Evolutionary conservation across 2,329 filamentous ascomycete species (phyloP).

Genomic region (Penicillium sp.): DNA sequence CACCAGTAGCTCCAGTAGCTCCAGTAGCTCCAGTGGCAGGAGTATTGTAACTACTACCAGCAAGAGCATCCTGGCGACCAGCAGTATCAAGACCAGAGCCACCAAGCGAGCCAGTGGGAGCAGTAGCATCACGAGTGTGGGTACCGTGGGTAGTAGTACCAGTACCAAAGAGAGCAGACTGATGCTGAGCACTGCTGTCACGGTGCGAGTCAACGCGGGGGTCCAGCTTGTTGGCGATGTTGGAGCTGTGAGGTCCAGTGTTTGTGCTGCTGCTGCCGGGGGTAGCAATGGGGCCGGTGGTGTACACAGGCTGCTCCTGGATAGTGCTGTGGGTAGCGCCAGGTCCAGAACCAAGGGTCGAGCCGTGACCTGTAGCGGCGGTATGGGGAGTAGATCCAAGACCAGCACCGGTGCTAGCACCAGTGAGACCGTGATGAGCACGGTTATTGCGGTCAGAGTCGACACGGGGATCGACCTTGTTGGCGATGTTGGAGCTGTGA

Average conservation of each 20-base stretch:
- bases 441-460: constrained; percentile 6
- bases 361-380: constrained; percentile 7
- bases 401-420: not conserved
- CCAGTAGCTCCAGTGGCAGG: not conserved
- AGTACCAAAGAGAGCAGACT: not conserved
- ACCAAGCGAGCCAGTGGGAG: not conserved
- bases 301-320: too few species aligned
- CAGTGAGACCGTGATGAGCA: constrained; percentile 1
- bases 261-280: constrained; percentile 16
- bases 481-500: not conserved
- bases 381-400: not conserved
- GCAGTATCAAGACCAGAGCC: not conserved
- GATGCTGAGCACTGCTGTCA: constrained; percentile 15
- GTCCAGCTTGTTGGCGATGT: constrained; percentile 33
- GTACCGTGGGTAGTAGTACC: not conserved
- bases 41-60: constrained; percentile 1
- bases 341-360: not conserved
- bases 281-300: not conserved
- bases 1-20: not conserved
- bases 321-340: not conserved
- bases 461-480: constrained; percentile 19
- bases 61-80: not conserved
- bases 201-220: constrained; percentile 40
- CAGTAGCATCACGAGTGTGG: not conserved
- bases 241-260: constrained; percentile 37